Base-by-base conservation (phyloP, 1,139 yeast genomes). In the Magnusiomyces fungicola region DNA sequence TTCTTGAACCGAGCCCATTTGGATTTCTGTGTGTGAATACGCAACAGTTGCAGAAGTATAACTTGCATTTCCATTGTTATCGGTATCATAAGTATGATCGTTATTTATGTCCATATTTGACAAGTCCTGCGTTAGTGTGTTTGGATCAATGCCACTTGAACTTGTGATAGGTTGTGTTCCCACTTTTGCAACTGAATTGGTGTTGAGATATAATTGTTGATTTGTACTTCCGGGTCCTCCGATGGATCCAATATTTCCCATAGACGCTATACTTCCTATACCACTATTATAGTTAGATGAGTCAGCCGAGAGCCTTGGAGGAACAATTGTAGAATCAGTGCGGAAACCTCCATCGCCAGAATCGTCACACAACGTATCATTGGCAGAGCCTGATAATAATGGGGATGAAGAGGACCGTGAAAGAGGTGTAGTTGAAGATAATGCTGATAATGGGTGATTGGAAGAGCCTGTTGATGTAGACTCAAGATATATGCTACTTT, bases 261-360 rank as follows among this genome's bases (percentile, higher is more conserved):
- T 23, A 7, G 38, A 34, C n/a, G 23, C 38, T 18, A 34, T 34
- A n/a, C 14, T 19, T 18, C 38, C 38, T 18, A 34, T 34, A 18
- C 23, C 19, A n/a, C 23, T 34, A 18, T 27, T 27, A 12, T 27
- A 7, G 7, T 21, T 21, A 14, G 16, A 5, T 9, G 6, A 7
- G 19, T 21, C 16, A 34, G 38, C 19, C 6, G 38, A 18, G 3
- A 23, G 19, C n/a, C 23, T 16, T 5, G 38, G 38, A 3, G 38
- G 38, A 34, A 34, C 38, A 19, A 34, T 18, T 34, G 38, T 34
- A 34, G 38, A 34, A 19, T 34, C 38, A 9, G 38, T 34, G 5
- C 38, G 38, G 14, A 34, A 34, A 16, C 38, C 38, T 9, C 38
- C 38, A 18, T 18, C 36, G 5, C 16, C 23, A 18, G 38, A 3